Evolutionary conservation across 2,329 filamentous ascomycete genomes (phyloP).

Genomic region (Aureobasidium pullulans): DNA sequence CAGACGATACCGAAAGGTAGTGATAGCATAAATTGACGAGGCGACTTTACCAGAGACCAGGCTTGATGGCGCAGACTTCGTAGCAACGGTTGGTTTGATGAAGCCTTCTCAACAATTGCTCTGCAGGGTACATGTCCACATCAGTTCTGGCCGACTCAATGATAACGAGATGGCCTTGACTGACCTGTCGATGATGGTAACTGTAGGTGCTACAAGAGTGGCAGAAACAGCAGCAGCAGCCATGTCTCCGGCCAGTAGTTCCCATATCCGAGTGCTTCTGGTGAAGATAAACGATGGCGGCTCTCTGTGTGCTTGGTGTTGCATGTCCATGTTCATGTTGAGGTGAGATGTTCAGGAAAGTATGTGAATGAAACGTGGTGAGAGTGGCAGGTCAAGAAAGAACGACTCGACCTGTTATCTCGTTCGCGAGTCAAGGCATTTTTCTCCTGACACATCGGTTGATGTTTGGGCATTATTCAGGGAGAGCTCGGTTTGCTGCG

Average conservation of each 20-base stretch:
- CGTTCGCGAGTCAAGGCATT: slow-evolving; percentile 3
- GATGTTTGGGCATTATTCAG: background rate
- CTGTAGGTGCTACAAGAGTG: slow-evolving; percentile 22
- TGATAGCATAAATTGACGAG: slow-evolving; percentile 22
- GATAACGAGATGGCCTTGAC: background rate
- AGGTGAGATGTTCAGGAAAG: background rate
- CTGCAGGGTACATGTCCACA: background rate
- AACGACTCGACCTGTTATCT: background rate
- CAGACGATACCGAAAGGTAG: slow-evolving; percentile 26
- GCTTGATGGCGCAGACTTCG: slow-evolving; percentile 19
- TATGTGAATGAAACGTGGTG: background rate
- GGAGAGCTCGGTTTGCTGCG: slow-evolving; percentile 3
- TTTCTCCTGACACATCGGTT: slow-evolving; percentile 3
- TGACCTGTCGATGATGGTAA: slow-evolving; percentile 26
- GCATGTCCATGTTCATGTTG: background rate
- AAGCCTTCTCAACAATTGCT: slow-evolving; percentile 24
- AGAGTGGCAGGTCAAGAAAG: background rate
- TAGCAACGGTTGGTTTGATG: slow-evolving; percentile 18
- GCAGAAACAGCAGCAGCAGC: slow-evolving; percentile 23
- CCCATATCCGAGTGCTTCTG: slow-evolving; percentile 8
- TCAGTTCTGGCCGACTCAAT: background rate
- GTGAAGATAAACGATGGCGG: slow-evolving; percentile 7
- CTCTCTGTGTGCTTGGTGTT: slow-evolving; percentile 3
- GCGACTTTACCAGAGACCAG: slow-evolving; percentile 21
- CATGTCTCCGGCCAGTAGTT: slow-evolving; percentile 21